phyloP scores from a whole-genome alignment of 2,329 filamentous ascomycete genomes.

The Scleromitrula shiraiana region DNA sequence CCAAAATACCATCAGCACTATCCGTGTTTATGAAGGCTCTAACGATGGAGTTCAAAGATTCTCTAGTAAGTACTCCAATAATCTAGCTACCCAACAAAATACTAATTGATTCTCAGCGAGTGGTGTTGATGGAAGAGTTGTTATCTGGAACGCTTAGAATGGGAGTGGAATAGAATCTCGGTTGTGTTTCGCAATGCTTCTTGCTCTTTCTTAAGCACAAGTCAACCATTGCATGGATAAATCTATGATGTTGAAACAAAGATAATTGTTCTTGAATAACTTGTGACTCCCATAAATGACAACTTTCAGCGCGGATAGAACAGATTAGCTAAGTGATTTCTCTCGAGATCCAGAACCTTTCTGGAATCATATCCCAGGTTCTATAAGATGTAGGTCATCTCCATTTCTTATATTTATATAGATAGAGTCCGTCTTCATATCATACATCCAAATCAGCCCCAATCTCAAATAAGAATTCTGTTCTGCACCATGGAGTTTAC shows the following conservation, averaged over 20 bases:
- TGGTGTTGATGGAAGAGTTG: conserved; percentile 74
- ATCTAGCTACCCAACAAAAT: conserved; percentile 23
- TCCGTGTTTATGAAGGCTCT: conserved; percentile 65
- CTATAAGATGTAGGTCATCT: too few relatives aligned
- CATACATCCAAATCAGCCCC: too few relatives aligned
- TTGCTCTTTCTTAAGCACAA: conserved; percentile 1
- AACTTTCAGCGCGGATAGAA: too few relatives aligned
- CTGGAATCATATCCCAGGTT: too few relatives aligned
- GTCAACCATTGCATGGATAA: neutral
- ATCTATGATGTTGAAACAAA: too few relatives aligned
- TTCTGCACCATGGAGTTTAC: neutral
- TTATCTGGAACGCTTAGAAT: conserved; percentile 63
- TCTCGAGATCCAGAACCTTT: neutral
- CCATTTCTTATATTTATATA: neutral
- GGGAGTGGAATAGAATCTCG: conserved; percentile 13
- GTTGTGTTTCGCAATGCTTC: conserved; percentile 9
- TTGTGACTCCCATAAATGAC: too few relatives aligned
- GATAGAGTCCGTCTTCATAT: too few relatives aligned
- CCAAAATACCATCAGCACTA: conserved; percentile 88
- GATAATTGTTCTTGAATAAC: too few relatives aligned
- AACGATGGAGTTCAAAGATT: conserved; percentile 66
- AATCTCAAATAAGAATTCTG: neutral
- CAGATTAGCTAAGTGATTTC: conserved; percentile 7
- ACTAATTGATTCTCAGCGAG: conserved; percentile 47
- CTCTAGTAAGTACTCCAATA: conserved; percentile 59